Base-by-base conservation (phyloP, 352 stramenopile genomes). In the Phytophthora citrophthora region DNA sequence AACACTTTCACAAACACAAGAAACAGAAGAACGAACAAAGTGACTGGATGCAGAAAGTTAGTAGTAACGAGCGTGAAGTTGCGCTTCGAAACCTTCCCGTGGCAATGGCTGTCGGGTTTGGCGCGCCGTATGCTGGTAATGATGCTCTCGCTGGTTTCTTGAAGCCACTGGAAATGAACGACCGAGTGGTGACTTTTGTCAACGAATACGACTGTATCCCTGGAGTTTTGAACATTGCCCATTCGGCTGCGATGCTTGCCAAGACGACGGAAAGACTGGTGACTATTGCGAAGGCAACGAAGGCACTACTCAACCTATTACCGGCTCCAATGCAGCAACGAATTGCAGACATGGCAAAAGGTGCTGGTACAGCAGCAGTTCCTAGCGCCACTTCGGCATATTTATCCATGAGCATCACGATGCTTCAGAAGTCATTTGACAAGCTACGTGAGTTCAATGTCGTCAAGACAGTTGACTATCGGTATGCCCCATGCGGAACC, bases 131-230 rank as follows among this genome's bases (percentile, higher is more conserved):
- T 53, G 74, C 72, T 44, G 81, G 77, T 16, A 89, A 79, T 20
- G 52, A 85, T n/a, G 69, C 70, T n/a, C 54, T 90, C 2, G 44
- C 58, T 6, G 54, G 49, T n/a, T 89, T 89, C 43, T 67, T 94
- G 23, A 50, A 81, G 26, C 50, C 70, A 0, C 43, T 93, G 4
- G 67, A 52, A 2, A 58, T 93, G 58, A 64, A 61, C 3, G 73
- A 79, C 20, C 73, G 81, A 38, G 60, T 90, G 32, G 61, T 94
- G 40, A 94, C 85, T 53, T 85, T 94, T 16, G 87, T 95, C 24
- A 95, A 95, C 31, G 85, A 95, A 59, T 81, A 87, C 39, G 87
- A 95, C 57, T 95, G 86, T 55, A 91, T 95, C 54, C 87, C 87
- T 3, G 76, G 81, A 23, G 83, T 94, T 54, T 70, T 93, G 23